These are phyloP conservation scores for Yamadazyma buinensis DNA, from an alignment of 1,139 yeast species.

Conservation along the genomic window DNA sequence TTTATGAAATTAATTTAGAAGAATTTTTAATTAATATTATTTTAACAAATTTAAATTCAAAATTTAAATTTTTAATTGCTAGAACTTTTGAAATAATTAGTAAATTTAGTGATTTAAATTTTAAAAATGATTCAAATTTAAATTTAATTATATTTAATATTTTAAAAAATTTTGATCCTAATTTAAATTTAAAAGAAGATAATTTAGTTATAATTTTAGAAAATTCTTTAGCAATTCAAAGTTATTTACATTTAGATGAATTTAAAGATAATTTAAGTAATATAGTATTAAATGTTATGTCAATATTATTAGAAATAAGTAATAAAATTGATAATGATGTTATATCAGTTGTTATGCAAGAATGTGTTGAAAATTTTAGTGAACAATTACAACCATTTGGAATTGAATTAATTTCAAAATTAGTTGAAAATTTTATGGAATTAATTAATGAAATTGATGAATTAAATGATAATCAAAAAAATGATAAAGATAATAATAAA, in stretches of 20 bases:
- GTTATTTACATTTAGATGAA: constrained; percentile 61
- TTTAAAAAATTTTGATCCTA: constrained; percentile 45
- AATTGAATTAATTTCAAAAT: constrained; percentile 73
- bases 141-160: constrained; percentile 60
- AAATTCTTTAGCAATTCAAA: constrained; percentile 83
- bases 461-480: constrained; percentile 56
- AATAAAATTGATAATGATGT: constrained; percentile 86
- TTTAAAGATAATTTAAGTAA: constrained; percentile 66
- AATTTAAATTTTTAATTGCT: constrained; percentile 72
- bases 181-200: constrained; percentile 25
- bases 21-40: constrained; percentile 59
- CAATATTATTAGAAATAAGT: constrained; percentile 67
- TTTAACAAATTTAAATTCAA: constrained; percentile 67
- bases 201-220: constrained; percentile 78
- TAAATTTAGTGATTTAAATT: constrained; percentile 63
- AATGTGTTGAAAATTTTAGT: constrained; percentile 84
- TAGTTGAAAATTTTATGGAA: constrained; percentile 77
- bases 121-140: constrained; percentile 46
- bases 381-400: constrained; percentile 94
- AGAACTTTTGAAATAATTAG: constrained; percentile 78
- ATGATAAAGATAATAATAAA: constrained; percentile 87
- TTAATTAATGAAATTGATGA: constrained; percentile 67
- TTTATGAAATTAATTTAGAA: constrained; percentile 56
- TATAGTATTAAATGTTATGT: constrained; percentile 79
- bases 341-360: constrained; percentile 89